Evolutionary conservation across 371 early-diverging fungal genomes (phyloP).

Genomic region (Dipsacomyces acuminosporus): DNA sequence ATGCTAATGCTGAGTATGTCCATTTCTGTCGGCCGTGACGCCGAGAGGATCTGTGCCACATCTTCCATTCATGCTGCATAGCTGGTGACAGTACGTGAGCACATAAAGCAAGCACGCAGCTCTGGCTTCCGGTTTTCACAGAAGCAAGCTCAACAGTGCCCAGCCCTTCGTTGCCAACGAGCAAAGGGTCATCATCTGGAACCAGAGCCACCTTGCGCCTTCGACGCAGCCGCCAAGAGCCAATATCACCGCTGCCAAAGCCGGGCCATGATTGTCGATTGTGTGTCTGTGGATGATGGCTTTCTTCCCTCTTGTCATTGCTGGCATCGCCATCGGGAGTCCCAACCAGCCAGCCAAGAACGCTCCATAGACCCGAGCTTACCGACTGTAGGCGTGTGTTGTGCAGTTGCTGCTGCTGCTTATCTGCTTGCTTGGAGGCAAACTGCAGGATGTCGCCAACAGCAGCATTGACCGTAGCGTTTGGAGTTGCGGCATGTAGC

Average conservation of each 20-base stretch:
- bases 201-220: slow-evolving; percentile 16
- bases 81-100: slow-evolving; percentile 36
- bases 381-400: slow-evolving; percentile 13
- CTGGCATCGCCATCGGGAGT: not conserved
- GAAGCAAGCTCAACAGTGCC: slow-evolving; percentile 35
- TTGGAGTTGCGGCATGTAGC: slow-evolving; percentile 25
- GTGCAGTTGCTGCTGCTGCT: not conserved
- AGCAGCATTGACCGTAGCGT: slow-evolving; percentile 9
- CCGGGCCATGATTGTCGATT: not conserved
- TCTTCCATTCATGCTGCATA: slow-evolving; percentile 23
- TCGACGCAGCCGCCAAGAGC: slow-evolving; percentile 4
- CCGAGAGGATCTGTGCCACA: slow-evolving; percentile 11
- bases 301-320: no score
- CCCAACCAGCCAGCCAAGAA: slow-evolving; percentile 44
- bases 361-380: slow-evolving; percentile 36
- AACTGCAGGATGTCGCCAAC: slow-evolving; percentile 37
- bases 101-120: slow-evolving; percentile 39
- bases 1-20: not conserved
- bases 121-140: slow-evolving; percentile 9
- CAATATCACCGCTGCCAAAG: not conserved
- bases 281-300: no score
- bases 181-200: slow-evolving; percentile 33
- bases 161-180: slow-evolving; percentile 44
- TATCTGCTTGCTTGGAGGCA: not conserved
- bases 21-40: no score